Conservation (phyloP, 2,329 filamentous ascomycete species). For the Exophiala bonariae region DNA sequence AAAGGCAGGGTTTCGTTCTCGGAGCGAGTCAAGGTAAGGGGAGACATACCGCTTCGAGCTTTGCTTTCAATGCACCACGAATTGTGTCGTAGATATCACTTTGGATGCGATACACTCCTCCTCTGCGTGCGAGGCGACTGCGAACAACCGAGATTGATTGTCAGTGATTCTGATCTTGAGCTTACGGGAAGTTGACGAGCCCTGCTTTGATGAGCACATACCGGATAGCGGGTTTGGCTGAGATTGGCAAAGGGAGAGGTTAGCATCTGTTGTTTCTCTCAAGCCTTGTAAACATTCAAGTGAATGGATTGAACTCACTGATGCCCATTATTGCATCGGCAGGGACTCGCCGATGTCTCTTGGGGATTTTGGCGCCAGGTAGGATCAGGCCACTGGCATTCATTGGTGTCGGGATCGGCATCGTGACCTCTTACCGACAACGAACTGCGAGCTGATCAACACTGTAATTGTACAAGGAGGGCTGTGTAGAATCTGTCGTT, state of each 20-base stretch:
- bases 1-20: background rate
- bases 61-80: constrained; percentile 25
- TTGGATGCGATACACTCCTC: constrained; percentile 34
- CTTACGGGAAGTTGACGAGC: background rate
- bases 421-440: background rate
- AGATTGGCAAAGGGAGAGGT: background rate
- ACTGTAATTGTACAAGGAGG: too few relatives aligned
- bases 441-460: background rate
- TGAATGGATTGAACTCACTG: too few relatives aligned
- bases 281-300: background rate
- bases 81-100: constrained; percentile 32
- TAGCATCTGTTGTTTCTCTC: background rate
- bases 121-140: constrained; percentile 36
- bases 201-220: constrained; percentile 14
- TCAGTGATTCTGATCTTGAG: too few relatives aligned
- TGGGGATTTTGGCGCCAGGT: background rate
- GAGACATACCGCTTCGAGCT: constrained; percentile 28
- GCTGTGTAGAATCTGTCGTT: too few relatives aligned
- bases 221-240: constrained; percentile 26
- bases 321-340: constrained; percentile 23
- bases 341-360: constrained; percentile 1
- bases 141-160: too few relatives aligned
- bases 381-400: background rate
- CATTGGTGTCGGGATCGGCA: background rate
- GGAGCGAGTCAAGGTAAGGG: background rate